Evolutionary conservation across 225 moss, liverwort and hornwort genomes (phyloP).

Genomic region (Thuidium tamariscinum): DNA sequence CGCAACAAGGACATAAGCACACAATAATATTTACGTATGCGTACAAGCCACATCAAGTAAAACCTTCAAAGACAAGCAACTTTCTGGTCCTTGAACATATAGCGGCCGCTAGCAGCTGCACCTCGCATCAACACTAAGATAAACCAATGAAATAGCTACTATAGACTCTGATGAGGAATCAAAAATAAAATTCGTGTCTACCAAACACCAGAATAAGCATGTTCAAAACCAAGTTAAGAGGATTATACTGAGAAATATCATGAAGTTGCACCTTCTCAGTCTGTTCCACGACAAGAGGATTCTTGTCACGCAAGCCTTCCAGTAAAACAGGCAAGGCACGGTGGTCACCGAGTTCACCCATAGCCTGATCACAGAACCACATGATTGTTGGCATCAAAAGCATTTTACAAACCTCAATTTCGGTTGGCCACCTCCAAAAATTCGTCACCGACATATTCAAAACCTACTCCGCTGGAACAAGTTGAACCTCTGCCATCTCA

Average conservation of each 20-base stretch:
- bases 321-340: conserved; percentile 37
- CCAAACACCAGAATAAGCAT: not conserved
- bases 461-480: not conserved
- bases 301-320: conserved; percentile 41
- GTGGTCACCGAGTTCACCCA: conserved; percentile 48
- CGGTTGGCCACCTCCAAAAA: not conserved
- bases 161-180: not conserved
- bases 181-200: not conserved
- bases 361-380: conserved; percentile 17
- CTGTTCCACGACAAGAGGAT: conserved; percentile 38
- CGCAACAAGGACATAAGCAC: not conserved
- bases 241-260: not conserved
- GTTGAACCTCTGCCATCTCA: not conserved
- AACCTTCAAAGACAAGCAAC: not conserved
- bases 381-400: not conserved
- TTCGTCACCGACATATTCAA: not conserved
- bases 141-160: not conserved
- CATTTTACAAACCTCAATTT: not conserved
- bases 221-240: not conserved
- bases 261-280: conserved; percentile 38
- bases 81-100: not conserved
- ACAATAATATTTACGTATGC: not conserved
- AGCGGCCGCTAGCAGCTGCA: not conserved
- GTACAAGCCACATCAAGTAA: not conserved
- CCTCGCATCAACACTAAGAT: not conserved